These are phyloP conservation scores for Coleophoma eucalyptorum DNA, from an alignment of 2,329 filamentous ascomycete species.

Conservation along the genomic window DNA sequence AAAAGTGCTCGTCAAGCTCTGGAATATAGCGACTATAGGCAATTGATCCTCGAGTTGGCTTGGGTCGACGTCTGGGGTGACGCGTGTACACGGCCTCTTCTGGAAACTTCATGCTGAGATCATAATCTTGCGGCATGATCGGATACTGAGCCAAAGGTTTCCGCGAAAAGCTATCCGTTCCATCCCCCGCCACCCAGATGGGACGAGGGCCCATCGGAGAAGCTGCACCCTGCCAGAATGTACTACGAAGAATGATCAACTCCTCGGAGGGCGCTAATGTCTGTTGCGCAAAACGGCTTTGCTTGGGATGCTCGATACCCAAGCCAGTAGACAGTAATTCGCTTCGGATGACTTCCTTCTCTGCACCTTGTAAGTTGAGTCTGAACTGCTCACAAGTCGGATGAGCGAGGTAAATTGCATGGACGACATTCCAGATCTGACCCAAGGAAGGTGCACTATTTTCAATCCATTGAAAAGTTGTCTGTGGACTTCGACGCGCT, in stretches of 20 bases:
- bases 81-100: conserved; percentile 43
- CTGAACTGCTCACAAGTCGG: conserved; percentile 30
- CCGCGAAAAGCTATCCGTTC: conserved; percentile 31
- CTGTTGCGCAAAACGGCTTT: conserved; percentile 4
- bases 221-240: conserved; percentile 69
- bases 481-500: conserved; percentile 25
- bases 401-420: conserved; percentile 30
- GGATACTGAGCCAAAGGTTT: conserved; percentile 29
- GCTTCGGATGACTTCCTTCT: conserved; percentile 19
- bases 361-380: conserved; percentile 25
- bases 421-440: conserved; percentile 35
- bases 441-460: conserved; percentile 25
- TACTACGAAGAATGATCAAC: conserved; percentile 45
- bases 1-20: conserved; percentile 71
- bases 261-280: conserved; percentile 16
- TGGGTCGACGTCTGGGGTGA: conserved; percentile 68
- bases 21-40: conserved; percentile 79
- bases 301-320: conserved; percentile 12
- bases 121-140: conserved; percentile 36
- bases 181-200: conserved; percentile 41
- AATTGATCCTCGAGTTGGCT: conserved; percentile 65
- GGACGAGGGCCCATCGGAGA: conserved; percentile 63
- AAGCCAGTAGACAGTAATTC: conserved; percentile 27
- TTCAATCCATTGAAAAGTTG: conserved; percentile 29
- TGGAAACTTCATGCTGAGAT: conserved; percentile 32